phyloP scores from a whole-genome alignment of 1,139 yeast species.

The Wickerhamomyces sp. region DNA sequence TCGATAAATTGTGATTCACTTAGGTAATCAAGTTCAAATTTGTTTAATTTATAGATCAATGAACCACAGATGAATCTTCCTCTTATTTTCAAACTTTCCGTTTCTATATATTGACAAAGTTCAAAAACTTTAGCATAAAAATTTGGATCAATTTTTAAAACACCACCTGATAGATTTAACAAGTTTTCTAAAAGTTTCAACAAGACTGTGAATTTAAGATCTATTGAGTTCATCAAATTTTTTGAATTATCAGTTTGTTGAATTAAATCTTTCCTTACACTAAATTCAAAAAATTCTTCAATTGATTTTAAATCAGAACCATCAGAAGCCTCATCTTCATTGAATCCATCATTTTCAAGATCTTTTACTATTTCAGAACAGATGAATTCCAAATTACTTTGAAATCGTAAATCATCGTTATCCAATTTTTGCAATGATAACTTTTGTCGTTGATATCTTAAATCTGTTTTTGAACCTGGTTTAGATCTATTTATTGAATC shows the following conservation, averaged over 20 bases:
- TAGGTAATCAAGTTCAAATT: conserved; percentile 17
- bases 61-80: conserved; percentile 16
- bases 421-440: neutral
- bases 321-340: too few species aligned
- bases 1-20: conserved; percentile 20
- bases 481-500: neutral
- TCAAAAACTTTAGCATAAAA: conserved; percentile 16
- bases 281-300: conserved; percentile 1
- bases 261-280: neutral
- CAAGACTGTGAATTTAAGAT: conserved; percentile 11
- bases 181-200: conserved; percentile 10
- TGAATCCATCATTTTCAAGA: too few species aligned
- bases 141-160: conserved; percentile 11
- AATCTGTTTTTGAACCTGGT: conserved; percentile 2
- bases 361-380: neutral
- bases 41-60: conserved; percentile 15
- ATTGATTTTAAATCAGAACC: too few species aligned
- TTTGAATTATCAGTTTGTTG: neutral
- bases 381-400: neutral
- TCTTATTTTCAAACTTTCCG: conserved; percentile 9
- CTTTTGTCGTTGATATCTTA: neutral
- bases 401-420: neutral
- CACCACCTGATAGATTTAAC: conserved; percentile 5
- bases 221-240: neutral
- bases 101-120: conserved; percentile 14